Evolutionary conservation across 176 grass and related monocot genomes (phyloP), one percentile per base, ranked within the genome.

Genomic region (Zea luxurians): DNA sequence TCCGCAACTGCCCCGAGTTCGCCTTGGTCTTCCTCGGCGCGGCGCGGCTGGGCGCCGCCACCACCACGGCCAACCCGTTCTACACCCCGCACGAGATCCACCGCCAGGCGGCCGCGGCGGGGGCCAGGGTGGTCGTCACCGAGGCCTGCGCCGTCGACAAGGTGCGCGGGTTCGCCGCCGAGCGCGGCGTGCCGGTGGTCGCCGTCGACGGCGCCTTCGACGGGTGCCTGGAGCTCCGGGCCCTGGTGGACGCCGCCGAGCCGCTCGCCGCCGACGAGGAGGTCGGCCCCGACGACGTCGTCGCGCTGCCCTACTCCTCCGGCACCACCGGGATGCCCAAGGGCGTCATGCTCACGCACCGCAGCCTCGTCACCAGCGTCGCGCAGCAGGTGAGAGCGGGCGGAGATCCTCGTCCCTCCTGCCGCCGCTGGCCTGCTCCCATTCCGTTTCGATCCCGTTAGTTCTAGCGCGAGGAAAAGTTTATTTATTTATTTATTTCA

Each of bases 281-380:
- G 86, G 88, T 97, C 4, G 68, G 82, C 57, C 82, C 89, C 8
- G 82, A 93, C 78, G 91, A 93, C 70, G 89, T 97, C 7, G 91
- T 93, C 21, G 91, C 89, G 34, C 89, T 97, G 57, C 94, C 91
- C 0, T 97, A 93, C 83, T 97, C 94, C 9, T 93, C 94, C 42
- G 94, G 91, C 53, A 97, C 94, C 71, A 97, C 89, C 1, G 91
- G 91, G 7, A 10, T 97, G 9, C 94, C 94, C 42, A 97, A 97
- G 82, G 94, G 94, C 64, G 91, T 97, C 68, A 97, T 97, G 94
- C 91, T 97, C 65, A 97, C 88, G 4, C 94, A 97, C 79, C 91
- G 94, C 66, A 97, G 91, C 83, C 84, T 97, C 66, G 86, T 91
- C 84, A 97, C 94, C 61, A 97, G 94, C 80, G 90, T 97, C 43